Base-by-base conservation (phyloP, 495 filamentous ascomycete genomes). In the Cudoniella acicularis region DNA sequence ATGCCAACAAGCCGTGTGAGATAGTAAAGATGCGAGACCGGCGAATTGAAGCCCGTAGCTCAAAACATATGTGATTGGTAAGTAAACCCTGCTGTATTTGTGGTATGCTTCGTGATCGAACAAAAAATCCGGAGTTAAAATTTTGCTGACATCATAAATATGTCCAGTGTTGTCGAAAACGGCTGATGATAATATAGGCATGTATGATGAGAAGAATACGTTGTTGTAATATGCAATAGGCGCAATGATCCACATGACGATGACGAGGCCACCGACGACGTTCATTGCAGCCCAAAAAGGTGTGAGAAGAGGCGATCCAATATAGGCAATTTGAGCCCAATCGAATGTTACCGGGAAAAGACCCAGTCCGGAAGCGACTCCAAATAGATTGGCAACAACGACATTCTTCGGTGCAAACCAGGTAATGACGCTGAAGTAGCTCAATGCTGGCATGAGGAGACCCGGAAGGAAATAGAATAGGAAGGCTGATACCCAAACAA, bases 271-370 rank as follows among this genome's bases (percentile, higher is more conserved):
- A 22, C 86, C 87, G 51, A 96, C 85, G 21, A 96, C 90, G 69
- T 96, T 96, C 62, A 91, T 77, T 1, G 91, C 90, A 4, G 92
- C 92, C 92, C 92, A 96, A 67, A 92, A 96, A 0, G 92, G 92
- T 0, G 89, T 91, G 21, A 96, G 73, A 0, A 96, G 77, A 0
- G 92, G 92, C 25, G 89, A 94, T 11, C 89, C 89, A 60, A 93
- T 95, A 64, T 92, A 96, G 9, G 92, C 90, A 43, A 96, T 86
- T 72, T 96, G 92, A 0, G 88, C 84, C 92, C 92, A 96, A 73
- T 96, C 92, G 60, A 96, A 96, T 0, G 92, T 96, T 65, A 96
- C 65, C 2, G 92, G 84, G 51, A 94, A 93, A 59, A 96, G 77
- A 1, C 91, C 91, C 42, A 96, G 75, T 21, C 91, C 91, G 2